Evolutionary conservation across 192 early-diverging fungal species (phyloP).

Genomic region (Mortierella claussenii): DNA sequence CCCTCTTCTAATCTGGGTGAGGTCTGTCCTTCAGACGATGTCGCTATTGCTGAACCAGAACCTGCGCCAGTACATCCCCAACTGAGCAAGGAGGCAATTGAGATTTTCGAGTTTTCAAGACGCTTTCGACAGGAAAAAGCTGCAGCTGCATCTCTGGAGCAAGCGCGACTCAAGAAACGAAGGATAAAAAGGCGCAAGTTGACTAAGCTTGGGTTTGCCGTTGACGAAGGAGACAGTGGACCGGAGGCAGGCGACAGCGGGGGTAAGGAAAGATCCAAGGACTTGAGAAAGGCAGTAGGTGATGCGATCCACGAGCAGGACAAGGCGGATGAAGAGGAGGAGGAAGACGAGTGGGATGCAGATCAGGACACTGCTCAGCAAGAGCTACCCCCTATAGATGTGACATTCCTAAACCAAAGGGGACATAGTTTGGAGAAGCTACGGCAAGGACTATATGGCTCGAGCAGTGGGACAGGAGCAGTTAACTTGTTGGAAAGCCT

Average conservation of each 20-base stretch:
- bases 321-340: slow-evolving; percentile 1
- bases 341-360: slow-evolving; percentile 14
- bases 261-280: too few species aligned
- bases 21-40: background rate
- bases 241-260: background rate
- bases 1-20: too few species aligned
- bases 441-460: slow-evolving; percentile 14
- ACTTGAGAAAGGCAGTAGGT: too few species aligned
- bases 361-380: background rate
- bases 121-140: slow-evolving; percentile 32
- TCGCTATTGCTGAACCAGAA: background rate
- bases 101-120: slow-evolving; percentile 48
- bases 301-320: too few species aligned
- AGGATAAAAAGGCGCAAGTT: slow-evolving; percentile 21
- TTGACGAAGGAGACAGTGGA: slow-evolving; percentile 38
- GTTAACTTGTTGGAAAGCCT: slow-evolving; percentile 20
- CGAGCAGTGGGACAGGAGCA: background rate
- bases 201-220: slow-evolving; percentile 37
- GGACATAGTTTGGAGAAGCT: background rate
- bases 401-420: slow-evolving; percentile 10
- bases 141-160: slow-evolving; percentile 7
- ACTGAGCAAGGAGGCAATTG: slow-evolving; percentile 37
- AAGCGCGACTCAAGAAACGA: slow-evolving; percentile 10
- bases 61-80: background rate
- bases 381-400: slow-evolving; percentile 20